Base-by-base conservation (phyloP, 257 asterid genomes). In the Gentiana dahurica region DNA sequence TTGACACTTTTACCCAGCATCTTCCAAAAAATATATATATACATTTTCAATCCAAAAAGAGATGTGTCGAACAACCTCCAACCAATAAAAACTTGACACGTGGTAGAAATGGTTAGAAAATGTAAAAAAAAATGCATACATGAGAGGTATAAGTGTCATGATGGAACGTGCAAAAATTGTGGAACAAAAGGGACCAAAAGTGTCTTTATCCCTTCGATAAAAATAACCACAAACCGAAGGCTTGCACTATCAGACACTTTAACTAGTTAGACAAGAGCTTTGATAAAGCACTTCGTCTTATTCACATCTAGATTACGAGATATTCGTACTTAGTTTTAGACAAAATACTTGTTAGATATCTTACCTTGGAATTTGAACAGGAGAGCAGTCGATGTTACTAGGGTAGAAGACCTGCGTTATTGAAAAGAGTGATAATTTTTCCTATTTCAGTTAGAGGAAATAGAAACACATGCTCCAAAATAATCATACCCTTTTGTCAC, bases 341-440 rank as follows among this genome's bases (percentile, higher is more conserved):
- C 24, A 24, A 24, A 24, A 24, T 24, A 24, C 24, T 8, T 41
- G 57, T 8, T n/a, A 59, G 55, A 57, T 66, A 63, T 49, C 76
- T 71, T 38, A 87, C 98, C 91, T 80, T 57, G 81, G 77, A 64
- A 76, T 63, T 61, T 77, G 76, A 60, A 82, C 65, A 54, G 82
- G 84, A 48, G 84, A 61, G 63, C 81, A 72, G 69, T 85, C 94
- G 60, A 76, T 62, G 72, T 75, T 74, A 72, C 86, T 91, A 61
- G 98, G 98, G 73, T 87, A 91, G 15, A 60, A 79, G 62, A 91
- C 89, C 98, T 91, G 86, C 83, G 82, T 66, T 64, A 51, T 36
- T 6, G 62, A 61, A 4, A 51, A 10, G 41, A 61, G 5, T 65
- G 12, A 63, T 44, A 61, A 4, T 13, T 44, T 11, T 51, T 4